phyloP scores from a whole-genome alignment of 345 rosid genomes.

The Eucalyptus cloeziana region DNA sequence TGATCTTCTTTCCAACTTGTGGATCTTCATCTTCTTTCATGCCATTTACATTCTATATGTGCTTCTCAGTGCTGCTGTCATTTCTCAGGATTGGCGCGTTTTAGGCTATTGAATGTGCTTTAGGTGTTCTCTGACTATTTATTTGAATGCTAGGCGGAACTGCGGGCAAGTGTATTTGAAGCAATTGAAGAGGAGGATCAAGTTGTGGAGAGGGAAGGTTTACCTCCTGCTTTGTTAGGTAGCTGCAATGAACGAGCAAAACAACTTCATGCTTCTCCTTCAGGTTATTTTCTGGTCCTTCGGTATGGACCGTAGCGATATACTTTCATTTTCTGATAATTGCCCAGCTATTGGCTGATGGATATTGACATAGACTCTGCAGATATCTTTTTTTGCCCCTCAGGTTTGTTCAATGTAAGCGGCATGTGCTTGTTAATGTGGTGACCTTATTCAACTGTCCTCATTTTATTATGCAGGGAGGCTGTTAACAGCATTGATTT shows the following conservation, averaged over 20 bases:
- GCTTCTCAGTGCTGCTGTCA: neutral
- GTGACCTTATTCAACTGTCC: neutral
- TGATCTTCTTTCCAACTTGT: neutral
- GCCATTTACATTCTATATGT: neutral
- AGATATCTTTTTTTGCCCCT: neutral
- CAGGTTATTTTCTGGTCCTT: constrained; percentile 31
- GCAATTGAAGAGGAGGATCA: constrained; percentile 96
- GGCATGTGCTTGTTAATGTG: neutral
- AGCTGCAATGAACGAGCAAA: constrained; percentile 93
- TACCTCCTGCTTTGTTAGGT: constrained; percentile 89
- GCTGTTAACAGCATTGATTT: constrained; percentile 66
- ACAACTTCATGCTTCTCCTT: constrained; percentile 87
- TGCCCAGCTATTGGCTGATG: neutral
- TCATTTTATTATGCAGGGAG: constrained; percentile 49
- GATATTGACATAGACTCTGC: neutral
- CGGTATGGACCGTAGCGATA: neutral
- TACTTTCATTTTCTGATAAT: neutral
- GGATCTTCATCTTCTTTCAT: neutral
- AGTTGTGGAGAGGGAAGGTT: constrained; percentile 62
- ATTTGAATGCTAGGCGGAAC: constrained; percentile 62
- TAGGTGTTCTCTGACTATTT: neutral
- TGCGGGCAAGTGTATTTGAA: constrained; percentile 93
- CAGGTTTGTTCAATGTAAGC: neutral
- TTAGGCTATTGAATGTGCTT: neutral
- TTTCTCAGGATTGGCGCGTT: neutral